Base-by-base conservation (phyloP, 768 basidiomycete genomes). In the Lentinula guzmanii region DNA sequence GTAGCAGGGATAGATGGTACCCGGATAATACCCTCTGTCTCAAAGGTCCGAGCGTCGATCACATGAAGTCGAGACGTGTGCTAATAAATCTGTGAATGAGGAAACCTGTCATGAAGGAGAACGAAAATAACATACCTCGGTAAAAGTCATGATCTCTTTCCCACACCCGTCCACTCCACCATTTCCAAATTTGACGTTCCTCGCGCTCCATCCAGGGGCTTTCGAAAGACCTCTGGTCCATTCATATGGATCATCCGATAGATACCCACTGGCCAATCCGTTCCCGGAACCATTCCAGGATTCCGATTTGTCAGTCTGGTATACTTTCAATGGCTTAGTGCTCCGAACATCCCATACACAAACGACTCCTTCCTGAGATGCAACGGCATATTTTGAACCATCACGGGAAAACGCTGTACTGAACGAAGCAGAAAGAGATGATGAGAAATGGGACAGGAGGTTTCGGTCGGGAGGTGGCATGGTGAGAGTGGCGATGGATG, bases 1-100 rank as follows among this genome's bases (percentile, higher is more conserved):
- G 42, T 37, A 5, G 64, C 28, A 52, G 57, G 16, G 11, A 45
- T 39, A 57, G 57, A 59, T 24, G 62, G 63, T n/a, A 60, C 55
- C 53, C 78, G 82, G 18, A 91, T 70, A 16, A 87, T 79, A 62
- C 91, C 86, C 63, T 90, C 86, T 5, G 82, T 82, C 68, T 93
- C 87, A 66, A 95, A 95, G 0, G 92, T 95, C 50, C 86, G 81
- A 3, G 93, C 92, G 68, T 97, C 95, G 53, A 96, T 77, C 61
- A 95, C 78, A 67, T 97, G 95, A 7, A 96, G 70, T 41, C 89
- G 72, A 34, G 83, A 87, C 1, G 91, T 90, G 70, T 96, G 93
- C 91, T 95, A 65, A 18, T 52, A 53, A 11, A 63, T 71, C 24
- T 66, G 54, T 10, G 53, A 62, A 58, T 48, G 52, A 60, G 16